Base-by-base conservation (phyloP, 2,329 filamentous ascomycete species). In the Teratosphaeriaceae sp. region DNA sequence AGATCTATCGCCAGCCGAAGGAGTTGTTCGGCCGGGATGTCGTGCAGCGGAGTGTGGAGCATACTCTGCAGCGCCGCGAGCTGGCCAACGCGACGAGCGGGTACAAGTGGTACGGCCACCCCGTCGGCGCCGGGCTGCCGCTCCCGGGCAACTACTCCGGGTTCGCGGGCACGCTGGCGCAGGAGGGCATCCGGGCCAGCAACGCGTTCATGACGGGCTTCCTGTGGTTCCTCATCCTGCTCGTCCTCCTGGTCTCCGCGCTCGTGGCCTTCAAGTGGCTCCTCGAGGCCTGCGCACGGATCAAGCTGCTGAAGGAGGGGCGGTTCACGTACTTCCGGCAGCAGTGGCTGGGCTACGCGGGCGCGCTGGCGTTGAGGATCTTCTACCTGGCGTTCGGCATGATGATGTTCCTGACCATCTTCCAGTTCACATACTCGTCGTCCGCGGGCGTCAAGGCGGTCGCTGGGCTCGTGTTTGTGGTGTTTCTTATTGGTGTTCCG, bases 141-240 rank as follows among this genome's bases (percentile, higher is more conserved):
- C 65, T 85, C 3, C 85, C 85, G 2, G 85, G 84, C 9, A 84
- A 82, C 47, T 85, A 76, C 66, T 76, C 74, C 20, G 83, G 83
- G 2, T 87, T 90, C 55, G 72, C 79, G 5, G 84, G 82, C 9
- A 82, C 79, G 0, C 67, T 90, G 2, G 78, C 78, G 0, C 59
- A 67, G 31, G 59, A 81, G 41, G 63, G 70, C n/a, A 79, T 89
- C 33, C 80, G 82, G 2, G 75, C 74, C 5, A 79, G 80, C 2
- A 83, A 85, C 58, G 84, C 84, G 0, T 88, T 89, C 59, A 73
- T 84, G 57, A 76, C 84, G 7, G 78, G 79, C 3, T 69, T 88
- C 11, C 66, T 88, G n/a, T 89, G 85, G 85, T 70, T 86, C 37
- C 58, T 86, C 21, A 75, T 85, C 15, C 61, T 80, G 4, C 45